Base-by-base conservation (phyloP, 306 rosid species). In the Acacia confusa region DNA sequence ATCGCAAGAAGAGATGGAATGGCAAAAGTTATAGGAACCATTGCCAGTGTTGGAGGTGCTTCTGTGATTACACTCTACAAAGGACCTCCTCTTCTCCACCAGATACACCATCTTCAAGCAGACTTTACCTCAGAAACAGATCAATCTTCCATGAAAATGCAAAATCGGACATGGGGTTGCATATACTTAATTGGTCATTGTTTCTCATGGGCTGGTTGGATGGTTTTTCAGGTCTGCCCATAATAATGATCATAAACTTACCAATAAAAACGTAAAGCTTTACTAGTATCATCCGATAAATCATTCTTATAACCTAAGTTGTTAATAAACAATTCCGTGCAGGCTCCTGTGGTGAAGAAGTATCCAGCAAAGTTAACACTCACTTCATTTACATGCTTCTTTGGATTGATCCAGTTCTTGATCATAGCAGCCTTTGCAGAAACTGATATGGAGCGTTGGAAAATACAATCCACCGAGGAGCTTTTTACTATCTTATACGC, bases 121-220 rank as follows among this genome's bases (percentile, higher is more conserved):
- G 72, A 78, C 50, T 7, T 13, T 17, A 70, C 72, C 61, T 74
- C 47, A 25, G 75, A 60, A 22, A 63, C 79, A 48, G 89, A 84
- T 50, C 83, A 73, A n/a, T 77, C 88, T 75, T 36, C 90, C 58
- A 73, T 43, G 20, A 88, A 87, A 75, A 9, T 38, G 45, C 92
- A 89, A 76, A 90, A 90, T 65, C 87, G 94, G 92, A 88, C 85
- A 38, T 87, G 83, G 90, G 92, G 94, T 79, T 88, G 97, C 81
- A 78, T 92, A 17, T 92, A 82, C 86, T 84, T 92, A 83, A 79
- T 90, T 83, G 92, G 91, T 45, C 94, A 92, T 83, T 90, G 94
- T 82, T 79, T 92, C 41, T 84, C 92, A 41, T 92, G 97, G 94
- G 94, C 97, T 82, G 91, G 89, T 12, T 92, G 94, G 97, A 87